Conservation (phyloP, 164 flowering plant genomes). For the Malania oleifera region DNA sequence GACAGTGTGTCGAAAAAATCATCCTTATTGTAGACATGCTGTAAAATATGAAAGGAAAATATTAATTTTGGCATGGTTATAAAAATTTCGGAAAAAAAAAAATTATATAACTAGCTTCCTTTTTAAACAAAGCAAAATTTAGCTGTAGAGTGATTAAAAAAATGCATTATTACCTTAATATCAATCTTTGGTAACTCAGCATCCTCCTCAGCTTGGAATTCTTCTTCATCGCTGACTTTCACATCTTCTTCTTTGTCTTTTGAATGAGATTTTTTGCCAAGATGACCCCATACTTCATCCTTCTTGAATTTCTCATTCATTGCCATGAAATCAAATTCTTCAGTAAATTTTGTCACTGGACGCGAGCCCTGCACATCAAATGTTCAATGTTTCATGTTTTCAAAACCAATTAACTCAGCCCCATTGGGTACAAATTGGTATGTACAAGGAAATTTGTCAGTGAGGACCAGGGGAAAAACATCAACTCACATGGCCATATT, state of each 20-base stretch:
- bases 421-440: too few relatives aligned
- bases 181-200: conserved; percentile 34
- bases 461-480: too few relatives aligned
- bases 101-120: too few relatives aligned
- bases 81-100: background rate
- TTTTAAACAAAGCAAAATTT: background rate
- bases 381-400: background rate
- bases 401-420: too few relatives aligned
- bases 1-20: conserved; percentile 86
- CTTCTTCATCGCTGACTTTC: conserved; percentile 29
- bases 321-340: conserved; percentile 88
- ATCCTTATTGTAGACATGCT: conserved; percentile 82
- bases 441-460: too few relatives aligned
- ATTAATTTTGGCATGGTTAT: background rate
- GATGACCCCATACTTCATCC: conserved; percentile 94
- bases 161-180: conserved; percentile 27
- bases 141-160: background rate
- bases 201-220: conserved; percentile 40
- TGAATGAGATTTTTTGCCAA: conserved; percentile 46
- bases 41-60: conserved; percentile 11
- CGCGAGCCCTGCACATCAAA: conserved; percentile 45
- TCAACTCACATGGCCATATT: too few relatives aligned
- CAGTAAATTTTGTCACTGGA: conserved; percentile 50
- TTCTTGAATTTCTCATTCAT: conserved; percentile 96
- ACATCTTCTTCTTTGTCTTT: conserved; percentile 35